Evolutionary conservation across 2,329 filamentous ascomycete genomes (phyloP).

Genomic region (Fusarium dlaminii): DNA sequence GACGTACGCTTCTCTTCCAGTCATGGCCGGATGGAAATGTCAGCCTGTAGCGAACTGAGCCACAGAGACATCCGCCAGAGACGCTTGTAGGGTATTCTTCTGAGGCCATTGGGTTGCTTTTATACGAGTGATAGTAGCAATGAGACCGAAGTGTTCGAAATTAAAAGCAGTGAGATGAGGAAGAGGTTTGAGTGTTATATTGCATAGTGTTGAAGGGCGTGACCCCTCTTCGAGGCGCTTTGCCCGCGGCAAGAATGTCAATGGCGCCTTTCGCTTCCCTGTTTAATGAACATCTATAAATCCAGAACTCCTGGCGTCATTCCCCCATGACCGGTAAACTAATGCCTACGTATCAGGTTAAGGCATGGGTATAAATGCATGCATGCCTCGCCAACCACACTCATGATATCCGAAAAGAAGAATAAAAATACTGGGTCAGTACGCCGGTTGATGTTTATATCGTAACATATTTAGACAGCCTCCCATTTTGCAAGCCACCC

Average conservation of each 20-base stretch:
- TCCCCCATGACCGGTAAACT: not conserved
- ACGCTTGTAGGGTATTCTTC: slow-evolving; percentile 49
- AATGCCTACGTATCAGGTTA: not conserved
- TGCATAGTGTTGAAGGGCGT: not conserved
- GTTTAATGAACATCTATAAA: not conserved
- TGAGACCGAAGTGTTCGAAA: not conserved
- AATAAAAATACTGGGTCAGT: not conserved
- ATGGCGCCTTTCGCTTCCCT: slow-evolving; percentile 40
- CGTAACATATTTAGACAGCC: slow-evolving; percentile 54
- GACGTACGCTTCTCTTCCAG: slow-evolving; percentile 49
- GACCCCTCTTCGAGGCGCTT: slow-evolving; percentile 11
- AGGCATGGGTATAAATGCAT: not conserved
- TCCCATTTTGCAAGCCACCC: slow-evolving; percentile 87
- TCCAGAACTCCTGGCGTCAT: slow-evolving; percentile 10
- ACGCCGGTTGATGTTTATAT: not conserved
- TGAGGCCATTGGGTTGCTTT: slow-evolving; percentile 26
- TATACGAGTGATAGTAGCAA: not conserved
- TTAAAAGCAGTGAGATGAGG: not conserved
- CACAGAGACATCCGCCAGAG: slow-evolving; percentile 63
- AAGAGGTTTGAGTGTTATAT: not conserved
- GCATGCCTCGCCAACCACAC: not conserved
- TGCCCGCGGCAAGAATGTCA: slow-evolving; percentile 35
- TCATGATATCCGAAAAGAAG: not conserved
- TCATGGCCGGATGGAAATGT: slow-evolving; percentile 57
- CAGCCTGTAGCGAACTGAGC: slow-evolving; percentile 58